A percentile compares a stretch with the other conserved stretches of the same genome.
These are phyloP conservation scores for Didymella glomerata DNA, from an alignment of 2,329 filamentous ascomycete species.

Conservation along the genomic window DNA sequence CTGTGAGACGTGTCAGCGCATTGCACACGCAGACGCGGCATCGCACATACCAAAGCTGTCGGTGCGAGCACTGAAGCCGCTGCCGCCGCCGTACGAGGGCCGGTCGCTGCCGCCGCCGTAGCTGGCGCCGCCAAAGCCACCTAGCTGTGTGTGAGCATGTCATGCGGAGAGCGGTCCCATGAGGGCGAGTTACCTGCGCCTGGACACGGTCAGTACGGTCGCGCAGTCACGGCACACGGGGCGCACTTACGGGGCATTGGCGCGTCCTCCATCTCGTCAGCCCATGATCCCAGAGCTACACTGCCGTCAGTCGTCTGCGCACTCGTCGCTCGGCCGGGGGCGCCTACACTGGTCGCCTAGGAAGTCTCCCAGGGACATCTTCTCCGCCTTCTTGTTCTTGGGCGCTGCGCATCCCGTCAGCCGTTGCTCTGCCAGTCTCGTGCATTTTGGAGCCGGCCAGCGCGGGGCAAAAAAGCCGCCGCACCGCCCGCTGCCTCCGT, in stretches of 20 bases:
- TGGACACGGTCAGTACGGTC: neutral
- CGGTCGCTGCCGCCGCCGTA: conserved; percentile 59
- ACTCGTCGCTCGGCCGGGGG: conserved; percentile 31
- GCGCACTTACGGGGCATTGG: conserved; percentile 68
- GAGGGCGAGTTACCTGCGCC: neutral
- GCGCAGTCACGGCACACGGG: neutral
- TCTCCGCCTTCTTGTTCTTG: conserved; percentile 91
- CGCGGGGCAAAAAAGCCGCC: conserved; percentile 41
- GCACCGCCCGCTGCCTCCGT: conserved; percentile 29
- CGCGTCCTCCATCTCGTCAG: conserved; percentile 95
- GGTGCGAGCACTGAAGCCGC: conserved; percentile 50
- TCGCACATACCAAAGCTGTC: conserved; percentile 50
- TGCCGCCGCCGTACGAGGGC: conserved; percentile 57
- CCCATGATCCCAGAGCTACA: conserved; percentile 87
- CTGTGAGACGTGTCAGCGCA: conserved; percentile 19
- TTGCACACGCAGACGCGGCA: neutral
- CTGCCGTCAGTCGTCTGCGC: conserved; percentile 39
- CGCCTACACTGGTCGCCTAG: conserved; percentile 86
- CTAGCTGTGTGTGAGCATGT: conserved; percentile 1
- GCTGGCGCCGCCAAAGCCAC: conserved; percentile 50
- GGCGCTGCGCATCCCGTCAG: conserved; percentile 73
- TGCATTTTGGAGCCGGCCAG: conserved; percentile 25
- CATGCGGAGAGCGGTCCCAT: neutral
- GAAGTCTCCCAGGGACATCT: conserved; percentile 98
- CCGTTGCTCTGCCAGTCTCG: conserved; percentile 26